A percentile compares a stretch with the other conserved stretches of the same genome.
Evolutionary conservation across 2,329 filamentous ascomycete genomes (phyloP).

Genomic region (Stagonosporopsis rhizophila): DNA sequence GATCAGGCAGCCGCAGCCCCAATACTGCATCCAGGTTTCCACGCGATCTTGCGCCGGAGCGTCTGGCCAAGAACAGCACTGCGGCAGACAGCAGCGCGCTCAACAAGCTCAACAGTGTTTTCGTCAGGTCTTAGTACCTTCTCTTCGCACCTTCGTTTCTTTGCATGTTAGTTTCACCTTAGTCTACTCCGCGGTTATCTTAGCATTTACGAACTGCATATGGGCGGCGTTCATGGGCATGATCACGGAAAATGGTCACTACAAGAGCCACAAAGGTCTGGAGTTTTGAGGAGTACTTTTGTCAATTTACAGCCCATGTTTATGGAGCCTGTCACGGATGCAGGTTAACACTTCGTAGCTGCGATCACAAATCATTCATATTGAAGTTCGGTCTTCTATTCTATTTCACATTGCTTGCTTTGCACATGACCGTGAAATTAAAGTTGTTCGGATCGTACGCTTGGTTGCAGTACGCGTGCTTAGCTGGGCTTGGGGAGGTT

Average conservation of each 20-base stretch:
- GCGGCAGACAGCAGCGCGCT: slow-evolving; percentile 41
- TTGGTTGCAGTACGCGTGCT: slow-evolving; percentile 19
- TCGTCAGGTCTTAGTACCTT: slow-evolving; percentile 36
- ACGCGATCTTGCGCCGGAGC: slow-evolving; percentile 42
- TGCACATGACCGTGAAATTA: slow-evolving; percentile 12
- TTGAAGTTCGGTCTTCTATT: neutral
- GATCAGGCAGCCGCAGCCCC: slow-evolving; percentile 53
- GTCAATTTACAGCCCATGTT: neutral
- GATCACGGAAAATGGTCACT: slow-evolving; percentile 7
- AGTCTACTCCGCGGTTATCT: slow-evolving; percentile 9
- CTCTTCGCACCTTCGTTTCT: slow-evolving; percentile 3
- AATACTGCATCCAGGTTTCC: slow-evolving; percentile 40
- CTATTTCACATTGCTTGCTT: neutral
- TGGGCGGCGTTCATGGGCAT: slow-evolving; percentile 33
- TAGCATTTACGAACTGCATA: slow-evolving; percentile 39
- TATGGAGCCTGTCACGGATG: neutral
- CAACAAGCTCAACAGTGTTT: slow-evolving; percentile 46
- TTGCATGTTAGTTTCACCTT: slow-evolving; percentile 7
- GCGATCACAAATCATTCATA: neutral
- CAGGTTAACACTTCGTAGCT: slow-evolving; percentile 1
- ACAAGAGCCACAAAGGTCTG: slow-evolving; percentile 11
- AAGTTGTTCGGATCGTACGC: slow-evolving; percentile 24
- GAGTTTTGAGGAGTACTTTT: slow-evolving; percentile 12
- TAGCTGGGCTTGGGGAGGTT: slow-evolving; percentile 7
- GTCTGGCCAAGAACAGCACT: slow-evolving; percentile 43